A percentile compares a stretch with the other conserved stretches of the same genome.
These are phyloP conservation scores for Choiromyces venosus DNA, from an alignment of 495 filamentous ascomycete species.

Conservation along the genomic window DNA sequence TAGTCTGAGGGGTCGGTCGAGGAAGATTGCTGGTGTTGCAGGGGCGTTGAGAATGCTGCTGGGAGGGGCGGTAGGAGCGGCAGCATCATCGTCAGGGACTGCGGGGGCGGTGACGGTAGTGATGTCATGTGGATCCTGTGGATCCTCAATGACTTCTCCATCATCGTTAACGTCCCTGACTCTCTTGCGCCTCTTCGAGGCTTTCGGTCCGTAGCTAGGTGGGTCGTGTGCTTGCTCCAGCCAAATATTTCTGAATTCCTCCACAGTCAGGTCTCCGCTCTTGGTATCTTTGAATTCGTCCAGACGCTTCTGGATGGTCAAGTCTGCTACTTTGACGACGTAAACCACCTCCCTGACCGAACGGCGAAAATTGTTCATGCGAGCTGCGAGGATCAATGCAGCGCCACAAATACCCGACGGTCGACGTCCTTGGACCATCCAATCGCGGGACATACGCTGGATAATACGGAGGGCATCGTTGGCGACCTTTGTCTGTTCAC, in stretches of 20 bases:
- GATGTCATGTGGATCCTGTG: background rate
- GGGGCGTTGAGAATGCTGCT: background rate
- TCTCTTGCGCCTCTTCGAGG: slow-evolving; percentile 45
- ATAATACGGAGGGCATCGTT: slow-evolving; percentile 78
- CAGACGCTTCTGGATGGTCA: slow-evolving; percentile 81
- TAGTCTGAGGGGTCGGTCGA: slow-evolving; percentile 18
- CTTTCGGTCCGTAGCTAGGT: slow-evolving; percentile 68
- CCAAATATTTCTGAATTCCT: slow-evolving; percentile 72
- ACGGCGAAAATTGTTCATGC: slow-evolving; percentile 94
- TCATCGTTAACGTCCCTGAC: slow-evolving; percentile 46
- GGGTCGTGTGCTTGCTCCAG: slow-evolving; percentile 66
- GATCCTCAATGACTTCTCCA: slow-evolving; percentile 41
- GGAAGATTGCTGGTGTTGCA: background rate
- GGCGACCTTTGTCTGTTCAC: slow-evolving; percentile 69
- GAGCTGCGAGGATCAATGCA: slow-evolving; percentile 84
- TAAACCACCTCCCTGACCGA: slow-evolving; percentile 90
- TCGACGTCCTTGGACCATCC: slow-evolving; percentile 88
- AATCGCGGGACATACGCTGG: slow-evolving; percentile 87
- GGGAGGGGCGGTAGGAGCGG: slow-evolving; percentile 7
- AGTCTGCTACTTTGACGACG: slow-evolving; percentile 87
- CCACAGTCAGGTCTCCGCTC: slow-evolving; percentile 71
- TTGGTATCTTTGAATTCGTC: slow-evolving; percentile 82
- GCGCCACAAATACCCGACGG: slow-evolving; percentile 94
- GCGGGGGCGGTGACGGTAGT: background rate
- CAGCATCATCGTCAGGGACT: too few relatives aligned